Base-by-base conservation (phyloP, 345 rosid species). In the Abelmoschus esculentus region DNA sequence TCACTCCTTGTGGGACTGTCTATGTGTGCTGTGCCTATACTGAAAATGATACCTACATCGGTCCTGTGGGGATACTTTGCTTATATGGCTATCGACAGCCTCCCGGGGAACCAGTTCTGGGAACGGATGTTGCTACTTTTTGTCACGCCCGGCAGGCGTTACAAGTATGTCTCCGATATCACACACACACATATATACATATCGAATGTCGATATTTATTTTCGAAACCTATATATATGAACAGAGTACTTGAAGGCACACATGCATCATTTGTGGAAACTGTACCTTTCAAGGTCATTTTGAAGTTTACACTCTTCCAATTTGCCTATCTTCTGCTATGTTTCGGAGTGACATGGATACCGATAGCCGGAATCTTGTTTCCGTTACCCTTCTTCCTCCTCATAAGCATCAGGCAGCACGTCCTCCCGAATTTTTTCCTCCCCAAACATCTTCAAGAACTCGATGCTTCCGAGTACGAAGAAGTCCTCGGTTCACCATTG, bases 1-100 rank as follows among this genome's bases (percentile, higher is more conserved):
- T 92, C 96, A 42, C 18, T 80, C 69, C 92, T 92, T 11, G 90
- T 86, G 34, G 96, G 86, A 26, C 26, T 81, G 57, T 74, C 88
- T 70, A 71, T 85, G 59, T 74, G 80, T 55, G 89, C 78, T 15
- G 67, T 86, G 29, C 96, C 96, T 17, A 68, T 82, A 66, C 74
- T 92, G 26, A 88, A 83, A 52, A 78, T 56, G 83, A 83, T 90
- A 71, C 92, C 96, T 6, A 86, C 92, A 54, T 89, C 96, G 62
- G 92, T 88, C 52, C 85, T 89, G 1, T 87, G 97, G 97, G 97
- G 97, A 57, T 90, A 90, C 78, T 90, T 91, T 70, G 87, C 97
- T 46, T 89, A 89, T 80, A 89, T 85, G 96, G 97, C 93, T 67
- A 83, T 91, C 61, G 97, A 91, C 74, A 91, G 96, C 77, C 90